Percentiles rank a stretch among this genome's conserved stretches.
phyloP scores from a whole-genome alignment of 2,329 filamentous ascomycete genomes.

The Colletotrichum salicis region DNA sequence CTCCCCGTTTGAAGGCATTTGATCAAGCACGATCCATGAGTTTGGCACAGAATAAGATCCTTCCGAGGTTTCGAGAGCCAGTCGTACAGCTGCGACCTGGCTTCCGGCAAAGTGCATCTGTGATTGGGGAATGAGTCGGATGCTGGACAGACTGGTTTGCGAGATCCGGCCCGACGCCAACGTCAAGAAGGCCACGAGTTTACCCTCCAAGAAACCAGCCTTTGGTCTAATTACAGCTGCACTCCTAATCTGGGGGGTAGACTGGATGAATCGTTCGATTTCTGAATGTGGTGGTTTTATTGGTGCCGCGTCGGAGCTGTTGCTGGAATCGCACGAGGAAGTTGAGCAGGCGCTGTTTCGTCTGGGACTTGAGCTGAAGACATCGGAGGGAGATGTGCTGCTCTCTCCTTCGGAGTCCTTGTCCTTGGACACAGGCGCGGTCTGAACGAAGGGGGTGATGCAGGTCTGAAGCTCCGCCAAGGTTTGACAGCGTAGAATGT shows the following conservation, averaged over 20 bases:
- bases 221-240: slow-evolving; percentile 58
- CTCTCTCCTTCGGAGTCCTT: slow-evolving; percentile 32
- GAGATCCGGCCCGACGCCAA: slow-evolving; percentile 44
- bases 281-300: slow-evolving; percentile 6
- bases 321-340: slow-evolving; percentile 26
- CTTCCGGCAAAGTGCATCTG: slow-evolving; percentile 54
- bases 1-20: slow-evolving; percentile 54
- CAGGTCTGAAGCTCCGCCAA: slow-evolving; percentile 57
- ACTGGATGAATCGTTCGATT: slow-evolving; percentile 45
- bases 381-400: slow-evolving; percentile 32
- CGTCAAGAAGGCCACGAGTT: slow-evolving; percentile 59
- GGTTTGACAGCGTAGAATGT: slow-evolving; percentile 55
- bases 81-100: slow-evolving; percentile 52
- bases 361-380: slow-evolving; percentile 36
- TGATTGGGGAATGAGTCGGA: slow-evolving; percentile 48
- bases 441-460: slow-evolving; percentile 43
- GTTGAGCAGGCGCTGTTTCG: slow-evolving; percentile 30
- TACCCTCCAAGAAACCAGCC: slow-evolving; percentile 62
- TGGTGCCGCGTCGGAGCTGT: slow-evolving; percentile 22
- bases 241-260: slow-evolving; percentile 52
- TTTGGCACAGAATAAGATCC: slow-evolving; percentile 50
- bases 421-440: slow-evolving; percentile 20
- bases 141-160: slow-evolving; percentile 40
- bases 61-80: slow-evolving; percentile 43
- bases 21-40: slow-evolving; percentile 60